Evolutionary conservation across 495 filamentous ascomycete genomes (phyloP).

Genomic region (Aspergillus steynii): DNA sequence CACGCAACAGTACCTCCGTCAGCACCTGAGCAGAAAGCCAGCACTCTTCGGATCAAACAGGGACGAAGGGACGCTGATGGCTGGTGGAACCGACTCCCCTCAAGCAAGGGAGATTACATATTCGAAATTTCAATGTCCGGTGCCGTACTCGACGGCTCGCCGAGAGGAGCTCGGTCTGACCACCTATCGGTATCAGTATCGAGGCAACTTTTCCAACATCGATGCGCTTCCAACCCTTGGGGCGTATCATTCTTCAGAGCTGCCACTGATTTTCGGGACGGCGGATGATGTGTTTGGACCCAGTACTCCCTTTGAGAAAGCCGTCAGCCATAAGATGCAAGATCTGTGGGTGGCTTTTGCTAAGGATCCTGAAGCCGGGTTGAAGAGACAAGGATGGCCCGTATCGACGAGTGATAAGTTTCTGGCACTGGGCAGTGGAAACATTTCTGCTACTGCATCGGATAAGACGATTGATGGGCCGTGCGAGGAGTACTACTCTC

Average conservation of each 20-base stretch:
- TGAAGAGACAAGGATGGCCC: constrained; percentile 14
- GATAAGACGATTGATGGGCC: too few species aligned
- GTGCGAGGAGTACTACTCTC: too few species aligned
- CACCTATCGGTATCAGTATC: constrained; percentile 46
- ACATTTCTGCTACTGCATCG: too few species aligned
- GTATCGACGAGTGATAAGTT: too few species aligned
- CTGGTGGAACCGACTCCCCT: constrained; percentile 1
- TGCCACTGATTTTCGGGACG: constrained; percentile 47
- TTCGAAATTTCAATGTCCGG: constrained; percentile 8
- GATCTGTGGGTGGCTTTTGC: constrained; percentile 35
- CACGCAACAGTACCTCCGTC: too few species aligned
- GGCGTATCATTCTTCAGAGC: constrained; percentile 45
- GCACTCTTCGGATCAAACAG: constrained; percentile 8
- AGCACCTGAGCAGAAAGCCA: too few species aligned
- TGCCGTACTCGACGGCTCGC: constrained; percentile 13
- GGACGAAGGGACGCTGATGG: constrained; percentile 11
- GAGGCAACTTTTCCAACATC: constrained; percentile 49
- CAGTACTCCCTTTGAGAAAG: constrained; percentile 29
- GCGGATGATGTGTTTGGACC: constrained; percentile 25
- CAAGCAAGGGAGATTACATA: too few species aligned
- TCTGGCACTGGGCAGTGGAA: too few species aligned
- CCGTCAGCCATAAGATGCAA: constrained; percentile 35
- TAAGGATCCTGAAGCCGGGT: constrained; percentile 18
- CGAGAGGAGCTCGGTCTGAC: constrained; percentile 16
- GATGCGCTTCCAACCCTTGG: constrained; percentile 38